Percentiles rank a stretch among this genome's conserved stretches.
Conservation (phyloP, 495 filamentous ascomycete genomes). For the Penicillium macrosclerotiorum region DNA sequence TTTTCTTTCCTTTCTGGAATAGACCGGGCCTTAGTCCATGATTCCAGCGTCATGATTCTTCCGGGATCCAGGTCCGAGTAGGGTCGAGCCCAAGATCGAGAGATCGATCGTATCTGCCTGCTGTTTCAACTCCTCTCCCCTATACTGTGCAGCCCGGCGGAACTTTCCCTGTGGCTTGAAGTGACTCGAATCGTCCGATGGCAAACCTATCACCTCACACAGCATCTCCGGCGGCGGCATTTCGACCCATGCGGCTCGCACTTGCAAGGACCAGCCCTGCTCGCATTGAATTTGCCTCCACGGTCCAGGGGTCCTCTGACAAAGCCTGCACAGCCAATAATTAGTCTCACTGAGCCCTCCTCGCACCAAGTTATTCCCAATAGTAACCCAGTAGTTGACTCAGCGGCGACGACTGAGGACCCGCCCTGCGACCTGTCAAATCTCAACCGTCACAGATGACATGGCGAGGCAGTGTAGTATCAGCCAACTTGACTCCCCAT, state of each 20-base stretch:
- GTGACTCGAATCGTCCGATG: not conserved
- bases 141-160: not conserved
- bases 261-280: conserved; percentile 10
- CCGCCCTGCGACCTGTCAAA: conserved; percentile 26
- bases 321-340: conserved; percentile 11
- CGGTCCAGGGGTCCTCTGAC: not conserved
- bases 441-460: conserved; percentile 15
- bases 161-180: not conserved
- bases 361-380: conserved; percentile 21
- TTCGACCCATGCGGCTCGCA: conserved; percentile 17
- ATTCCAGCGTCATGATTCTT: too few species aligned
- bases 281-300: not conserved
- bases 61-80: conserved; percentile 3
- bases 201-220: conserved; percentile 6
- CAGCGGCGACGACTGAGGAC: conserved; percentile 7
- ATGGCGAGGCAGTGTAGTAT: conserved; percentile 7
- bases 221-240: conserved; percentile 3
- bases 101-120: conserved; percentile 3
- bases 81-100: not conserved
- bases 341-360: not conserved
- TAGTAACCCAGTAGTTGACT: conserved; percentile 16
- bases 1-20: too few species aligned
- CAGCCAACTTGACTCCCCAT: too few species aligned
- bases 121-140: not conserved
- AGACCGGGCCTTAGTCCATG: too few species aligned